These are phyloP conservation scores for Epicoccum nigrum DNA, from an alignment of 2,329 filamentous ascomycete species.

Conservation along the genomic window DNA sequence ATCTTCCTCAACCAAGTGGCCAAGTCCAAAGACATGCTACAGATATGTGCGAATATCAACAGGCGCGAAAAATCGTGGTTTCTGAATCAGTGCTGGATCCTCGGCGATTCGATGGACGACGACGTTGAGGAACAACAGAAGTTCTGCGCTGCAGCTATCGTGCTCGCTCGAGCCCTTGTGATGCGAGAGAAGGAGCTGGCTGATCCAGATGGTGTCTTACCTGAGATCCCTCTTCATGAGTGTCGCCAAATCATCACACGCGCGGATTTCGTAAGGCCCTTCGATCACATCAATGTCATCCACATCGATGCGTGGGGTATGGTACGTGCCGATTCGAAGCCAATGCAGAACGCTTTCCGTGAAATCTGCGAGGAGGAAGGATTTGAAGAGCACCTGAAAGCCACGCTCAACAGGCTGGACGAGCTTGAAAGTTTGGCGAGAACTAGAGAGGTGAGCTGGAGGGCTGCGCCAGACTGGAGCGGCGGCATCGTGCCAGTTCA, in stretches of 20 bases:
- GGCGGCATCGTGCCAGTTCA: slow-evolving; percentile 39
- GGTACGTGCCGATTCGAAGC: slow-evolving; percentile 89
- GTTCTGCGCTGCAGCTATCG: slow-evolving; percentile 92
- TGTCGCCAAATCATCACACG: slow-evolving; percentile 82
- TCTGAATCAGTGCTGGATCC: slow-evolving; percentile 77
- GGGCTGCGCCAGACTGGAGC: slow-evolving; percentile 62
- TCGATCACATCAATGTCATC: slow-evolving; percentile 93
- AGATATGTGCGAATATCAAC: slow-evolving; percentile 74
- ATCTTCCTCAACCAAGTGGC: slow-evolving; percentile 88
- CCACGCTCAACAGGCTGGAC: slow-evolving; percentile 79
- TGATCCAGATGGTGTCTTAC: slow-evolving; percentile 70
- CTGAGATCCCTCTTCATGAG: slow-evolving; percentile 63
- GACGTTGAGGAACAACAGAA: slow-evolving; percentile 98
- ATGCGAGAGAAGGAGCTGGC: slow-evolving; percentile 71
- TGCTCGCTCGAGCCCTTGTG: slow-evolving; percentile 86
- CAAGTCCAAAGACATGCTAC: slow-evolving; percentile 80
- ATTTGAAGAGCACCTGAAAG: slow-evolving; percentile 82
- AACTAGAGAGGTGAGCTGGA: slow-evolving; percentile 89
- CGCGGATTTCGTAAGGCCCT: slow-evolving; percentile 87
- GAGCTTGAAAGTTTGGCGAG: slow-evolving; percentile 92
- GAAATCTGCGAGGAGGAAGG: slow-evolving; percentile 77
- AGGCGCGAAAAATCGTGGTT: slow-evolving; percentile 77
- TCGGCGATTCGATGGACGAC: slow-evolving; percentile 82
- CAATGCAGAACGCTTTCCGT: slow-evolving; percentile 91
- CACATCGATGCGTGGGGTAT: slow-evolving; percentile 87